These are phyloP conservation scores for Epicoccum nigrum DNA, from an alignment of 2,329 filamentous ascomycete genomes.

Conservation along the genomic window DNA sequence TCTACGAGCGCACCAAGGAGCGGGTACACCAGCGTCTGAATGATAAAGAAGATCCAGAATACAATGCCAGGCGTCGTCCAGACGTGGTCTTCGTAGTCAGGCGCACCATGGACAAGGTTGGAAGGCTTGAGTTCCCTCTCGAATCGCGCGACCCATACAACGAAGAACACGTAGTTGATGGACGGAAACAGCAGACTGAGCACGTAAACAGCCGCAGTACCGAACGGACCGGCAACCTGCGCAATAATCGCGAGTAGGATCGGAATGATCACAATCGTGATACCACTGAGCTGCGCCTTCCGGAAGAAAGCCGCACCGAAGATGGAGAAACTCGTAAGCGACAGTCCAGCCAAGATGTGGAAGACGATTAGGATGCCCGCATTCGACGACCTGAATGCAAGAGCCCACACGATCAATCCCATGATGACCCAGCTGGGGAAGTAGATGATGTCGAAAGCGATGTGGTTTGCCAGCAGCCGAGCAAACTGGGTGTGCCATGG, in stretches of 20 bases:
- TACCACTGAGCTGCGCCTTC: conserved; percentile 86
- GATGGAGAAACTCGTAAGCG: conserved; percentile 80
- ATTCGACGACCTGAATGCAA: conserved; percentile 58
- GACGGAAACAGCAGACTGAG: conserved; percentile 81
- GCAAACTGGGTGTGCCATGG: conserved; percentile 79
- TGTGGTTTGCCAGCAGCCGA: conserved; percentile 77
- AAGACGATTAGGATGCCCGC: conserved; percentile 59
- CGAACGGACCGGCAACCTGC: conserved; percentile 71
- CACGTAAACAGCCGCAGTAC: conserved; percentile 68
- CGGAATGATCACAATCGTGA: conserved; percentile 73
- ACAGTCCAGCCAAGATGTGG: conserved; percentile 76
- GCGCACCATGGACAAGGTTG: conserved; percentile 67
- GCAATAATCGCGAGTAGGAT: conserved; percentile 81
- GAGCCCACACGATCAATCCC: conserved; percentile 68
- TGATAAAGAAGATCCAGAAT: conserved; percentile 76
- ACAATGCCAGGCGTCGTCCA: conserved; percentile 75
- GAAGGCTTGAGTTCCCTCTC: conserved; percentile 67
- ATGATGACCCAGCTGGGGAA: conserved; percentile 82
- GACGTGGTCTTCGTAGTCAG: conserved; percentile 49
- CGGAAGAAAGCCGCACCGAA: conserved; percentile 84
- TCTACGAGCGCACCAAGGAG: conserved; percentile 77
- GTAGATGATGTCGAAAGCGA: conserved; percentile 81
- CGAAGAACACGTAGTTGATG: conserved; percentile 86
- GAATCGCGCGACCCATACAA: conserved; percentile 76
- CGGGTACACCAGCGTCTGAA: conserved; percentile 81